Conservation (phyloP, 2,329 filamentous ascomycete species). For the Fusarium nanum region DNA sequence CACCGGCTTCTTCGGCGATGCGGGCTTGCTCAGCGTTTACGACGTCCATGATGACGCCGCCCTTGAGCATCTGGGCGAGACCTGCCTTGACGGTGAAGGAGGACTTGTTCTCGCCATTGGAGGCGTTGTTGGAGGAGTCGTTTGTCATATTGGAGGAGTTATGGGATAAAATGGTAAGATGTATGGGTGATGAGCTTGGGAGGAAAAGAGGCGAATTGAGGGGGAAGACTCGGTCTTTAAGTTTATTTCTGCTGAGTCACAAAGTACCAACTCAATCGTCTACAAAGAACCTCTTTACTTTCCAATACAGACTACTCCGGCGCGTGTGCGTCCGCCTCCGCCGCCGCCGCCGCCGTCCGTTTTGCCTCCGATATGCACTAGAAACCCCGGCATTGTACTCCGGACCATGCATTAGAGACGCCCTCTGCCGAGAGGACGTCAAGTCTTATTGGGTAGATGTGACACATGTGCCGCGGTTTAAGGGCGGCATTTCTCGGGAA, state of each 20-base stretch:
- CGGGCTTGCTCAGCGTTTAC: constrained; percentile 92
- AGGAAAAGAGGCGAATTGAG: not conserved
- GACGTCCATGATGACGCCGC: constrained; percentile 99
- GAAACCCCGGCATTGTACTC: constrained; percentile 8
- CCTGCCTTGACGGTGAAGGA: constrained; percentile 94
- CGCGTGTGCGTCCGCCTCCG: not conserved
- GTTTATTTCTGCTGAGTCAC: constrained; percentile 25
- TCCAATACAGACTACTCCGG: constrained; percentile 10
- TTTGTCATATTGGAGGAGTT: constrained; percentile 48
- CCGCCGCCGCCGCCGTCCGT: constrained; percentile 27
- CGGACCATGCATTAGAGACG: constrained; percentile 29
- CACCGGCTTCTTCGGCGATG: constrained; percentile 97
- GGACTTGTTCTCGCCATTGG: constrained; percentile 54
- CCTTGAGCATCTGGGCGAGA: constrained; percentile 97
- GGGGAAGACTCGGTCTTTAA: constrained; percentile 15
- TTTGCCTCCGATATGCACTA: not conserved
- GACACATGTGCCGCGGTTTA: constrained; percentile 22
- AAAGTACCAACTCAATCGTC: not conserved
- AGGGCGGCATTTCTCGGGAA: constrained; percentile 40
- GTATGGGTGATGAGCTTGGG: not conserved
- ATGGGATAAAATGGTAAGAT: not conserved
- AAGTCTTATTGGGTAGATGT: constrained; percentile 10
- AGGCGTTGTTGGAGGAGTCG: constrained; percentile 46
- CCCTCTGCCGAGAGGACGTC: not conserved
- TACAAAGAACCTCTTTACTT: not conserved